phyloP scores from a whole-genome alignment of 1,284 basidiomycete species.

The Microstroma glucosiphilum region DNA sequence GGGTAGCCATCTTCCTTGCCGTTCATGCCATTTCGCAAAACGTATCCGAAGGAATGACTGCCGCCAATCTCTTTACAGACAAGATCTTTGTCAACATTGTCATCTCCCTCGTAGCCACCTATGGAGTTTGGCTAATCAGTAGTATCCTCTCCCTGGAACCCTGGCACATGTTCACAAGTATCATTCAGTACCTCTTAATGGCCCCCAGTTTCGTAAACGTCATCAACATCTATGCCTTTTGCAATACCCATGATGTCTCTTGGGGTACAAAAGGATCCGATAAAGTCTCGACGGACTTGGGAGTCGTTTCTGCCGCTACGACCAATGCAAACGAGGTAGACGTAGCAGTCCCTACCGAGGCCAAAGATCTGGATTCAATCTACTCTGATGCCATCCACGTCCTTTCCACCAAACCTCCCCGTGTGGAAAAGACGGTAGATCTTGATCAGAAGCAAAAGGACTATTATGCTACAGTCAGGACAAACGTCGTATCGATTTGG shows the following conservation, averaged over 20 bases:
- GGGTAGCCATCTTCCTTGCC: slow-evolving; percentile 41
- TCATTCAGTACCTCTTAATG: slow-evolving; percentile 46
- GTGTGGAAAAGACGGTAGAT: slow-evolving; percentile 22
- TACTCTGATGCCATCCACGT: slow-evolving; percentile 49
- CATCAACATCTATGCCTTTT: slow-evolving; percentile 48
- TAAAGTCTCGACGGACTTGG: slow-evolving; percentile 40
- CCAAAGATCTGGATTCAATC: slow-evolving; percentile 42
- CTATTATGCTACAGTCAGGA: slow-evolving; percentile 23
- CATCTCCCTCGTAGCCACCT: slow-evolving; percentile 45
- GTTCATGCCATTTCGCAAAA: slow-evolving; percentile 29
- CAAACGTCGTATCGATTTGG: slow-evolving; percentile 22
- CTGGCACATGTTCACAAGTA: slow-evolving; percentile 47
- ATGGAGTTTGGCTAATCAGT: slow-evolving; percentile 44
- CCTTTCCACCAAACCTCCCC: slow-evolving; percentile 31
- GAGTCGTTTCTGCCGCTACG: slow-evolving; percentile 25
- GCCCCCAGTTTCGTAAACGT: slow-evolving; percentile 48
- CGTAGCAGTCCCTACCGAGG: slow-evolving; percentile 43
- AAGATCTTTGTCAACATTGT: slow-evolving; percentile 44
- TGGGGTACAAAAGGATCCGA: slow-evolving; percentile 50
- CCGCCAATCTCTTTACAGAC: slow-evolving; percentile 26
- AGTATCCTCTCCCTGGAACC: slow-evolving; percentile 46
- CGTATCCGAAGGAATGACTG: slow-evolving; percentile 13
- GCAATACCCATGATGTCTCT: slow-evolving; percentile 44
- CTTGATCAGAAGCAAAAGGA: slow-evolving; percentile 39
- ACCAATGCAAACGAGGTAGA: slow-evolving; percentile 34